Evolutionary conservation across 2,329 filamentous ascomycete genomes (phyloP), one percentile per base, ranked within the genome.

Genomic region (Berkeleyomyces basicola): DNA sequence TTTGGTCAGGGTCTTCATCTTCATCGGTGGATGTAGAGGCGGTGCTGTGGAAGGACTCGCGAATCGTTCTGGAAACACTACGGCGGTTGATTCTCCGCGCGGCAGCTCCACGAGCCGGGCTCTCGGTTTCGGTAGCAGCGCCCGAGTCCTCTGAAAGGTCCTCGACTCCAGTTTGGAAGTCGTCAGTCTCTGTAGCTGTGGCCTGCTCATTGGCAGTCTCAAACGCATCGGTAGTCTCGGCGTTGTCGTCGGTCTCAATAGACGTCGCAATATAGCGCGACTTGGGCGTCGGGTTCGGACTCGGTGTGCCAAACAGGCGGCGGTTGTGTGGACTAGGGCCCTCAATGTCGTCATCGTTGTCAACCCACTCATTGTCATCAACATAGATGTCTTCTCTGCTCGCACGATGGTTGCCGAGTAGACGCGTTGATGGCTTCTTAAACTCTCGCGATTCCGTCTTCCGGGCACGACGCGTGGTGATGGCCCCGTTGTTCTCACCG

Each of bases 81-180:
- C 70, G 73, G 3, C 76, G 75, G 3, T 75, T 72, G 40, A 73
- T 73, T 67, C 76, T 74, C 36, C 71, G 72, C 43, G 73, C 73
- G 46, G 75, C 72, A 36, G 74, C 76, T 6, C 36, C 55, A 68
- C 74, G 76, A 2, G 76, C 74, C 2, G 74, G 77, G 62, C 78
- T 80, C 71, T 96, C 92, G 0, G 91, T 97, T 74, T 96, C 92
- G 0, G 90, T 95, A 58, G 87, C 77, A 67, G 90, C 87, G 65
- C 90, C 89, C 63, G 83, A 87, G 69, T 85, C 90, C 10, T 64
- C 63, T 4, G 59, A 59, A 61, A 84, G 74, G 31, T 89, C 87
- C 68, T 97, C 93, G 14, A 84, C 82, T n/a, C 88, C 90, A 3
- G 92, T 96, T 71, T 95, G 88, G 82, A 97, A 97, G 66, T 90